Conservation (phyloP, 768 basidiomycete species). For the Collybiopsis luxurians region DNA sequence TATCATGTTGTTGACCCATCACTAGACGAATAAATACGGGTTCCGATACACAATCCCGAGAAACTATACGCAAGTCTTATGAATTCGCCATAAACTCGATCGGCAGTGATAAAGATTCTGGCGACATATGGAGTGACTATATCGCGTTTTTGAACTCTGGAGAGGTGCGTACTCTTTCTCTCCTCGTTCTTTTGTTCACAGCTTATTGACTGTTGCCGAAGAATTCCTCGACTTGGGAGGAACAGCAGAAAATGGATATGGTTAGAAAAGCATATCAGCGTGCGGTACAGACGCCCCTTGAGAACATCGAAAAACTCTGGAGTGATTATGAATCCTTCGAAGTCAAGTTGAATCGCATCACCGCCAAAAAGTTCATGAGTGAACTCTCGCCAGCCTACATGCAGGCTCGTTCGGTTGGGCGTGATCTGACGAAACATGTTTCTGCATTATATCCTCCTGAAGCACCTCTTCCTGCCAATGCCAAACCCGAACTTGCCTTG, state of each 20-base stretch:
- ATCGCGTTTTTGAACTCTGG: constrained; percentile 83
- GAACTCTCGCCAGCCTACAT: constrained; percentile 93
- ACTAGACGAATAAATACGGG: constrained; percentile 60
- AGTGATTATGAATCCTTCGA: constrained; percentile 93
- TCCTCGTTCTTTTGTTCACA: background rate
- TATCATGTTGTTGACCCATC: constrained; percentile 13
- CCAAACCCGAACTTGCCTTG: constrained; percentile 49
- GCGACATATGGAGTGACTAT: constrained; percentile 92
- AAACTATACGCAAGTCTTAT: constrained; percentile 82
- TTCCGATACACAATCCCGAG: constrained; percentile 64
- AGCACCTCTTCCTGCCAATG: constrained; percentile 37
- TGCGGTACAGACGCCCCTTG: constrained; percentile 91
- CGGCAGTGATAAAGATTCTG: constrained; percentile 90
- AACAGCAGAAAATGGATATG: constrained; percentile 92
- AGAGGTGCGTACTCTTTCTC: constrained; percentile 50
- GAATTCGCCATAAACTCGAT: constrained; percentile 90
- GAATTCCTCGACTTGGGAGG: constrained; percentile 81
- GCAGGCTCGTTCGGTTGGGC: constrained; percentile 89
- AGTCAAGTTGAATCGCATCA: constrained; percentile 83
- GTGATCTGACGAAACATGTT: constrained; percentile 73
- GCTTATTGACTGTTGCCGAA: background rate
- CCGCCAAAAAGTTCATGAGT: constrained; percentile 93
- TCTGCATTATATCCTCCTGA: constrained; percentile 56
- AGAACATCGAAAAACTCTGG: constrained; percentile 92
- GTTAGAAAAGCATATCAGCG: constrained; percentile 91